A percentile compares a stretch with the other conserved stretches of the same genome.
Evolutionary conservation across 352 stramenopile genomes (phyloP).

Genomic region (Phytophthora megakarya): DNA sequence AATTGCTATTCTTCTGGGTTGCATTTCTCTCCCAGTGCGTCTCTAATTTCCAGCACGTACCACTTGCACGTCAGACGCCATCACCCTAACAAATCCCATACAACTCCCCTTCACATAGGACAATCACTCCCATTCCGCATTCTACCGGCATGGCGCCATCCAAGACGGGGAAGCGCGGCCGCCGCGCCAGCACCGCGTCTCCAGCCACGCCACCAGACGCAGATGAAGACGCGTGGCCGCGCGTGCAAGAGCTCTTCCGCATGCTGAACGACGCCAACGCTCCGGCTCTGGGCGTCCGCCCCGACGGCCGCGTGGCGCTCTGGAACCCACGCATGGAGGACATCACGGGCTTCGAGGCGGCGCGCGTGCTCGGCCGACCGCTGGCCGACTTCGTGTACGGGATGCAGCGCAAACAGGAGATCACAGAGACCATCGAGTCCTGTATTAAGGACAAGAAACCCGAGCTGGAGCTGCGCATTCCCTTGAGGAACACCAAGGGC

Average conservation of each 20-base stretch:
- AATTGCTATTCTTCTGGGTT: not conserved
- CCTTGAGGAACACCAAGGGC: slow-evolving; percentile 49
- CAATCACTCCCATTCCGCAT: slow-evolving; percentile 22
- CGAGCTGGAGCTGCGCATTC: slow-evolving; percentile 57
- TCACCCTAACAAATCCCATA: slow-evolving; percentile 9
- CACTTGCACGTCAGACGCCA: not conserved
- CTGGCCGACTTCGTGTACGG: slow-evolving; percentile 67
- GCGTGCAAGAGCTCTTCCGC: slow-evolving; percentile 28
- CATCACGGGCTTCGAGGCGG: slow-evolving; percentile 58
- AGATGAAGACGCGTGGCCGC: slow-evolving; percentile 1
- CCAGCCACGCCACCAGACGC: not conserved
- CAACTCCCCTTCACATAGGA: not conserved
- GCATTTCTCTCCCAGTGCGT: not conserved
- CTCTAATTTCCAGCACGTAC: slow-evolving; percentile 8
- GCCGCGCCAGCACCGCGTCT: slow-evolving; percentile 1
- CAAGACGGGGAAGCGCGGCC: slow-evolving; percentile 28
- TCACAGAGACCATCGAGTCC: slow-evolving; percentile 35
- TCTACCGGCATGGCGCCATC: slow-evolving; percentile 25
- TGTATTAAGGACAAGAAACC: slow-evolving; percentile 38
- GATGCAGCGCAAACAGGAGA: slow-evolving; percentile 33
- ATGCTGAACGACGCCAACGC: slow-evolving; percentile 74
- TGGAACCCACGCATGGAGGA: slow-evolving; percentile 68
- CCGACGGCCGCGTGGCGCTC: slow-evolving; percentile 56
- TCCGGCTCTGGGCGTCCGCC: slow-evolving; percentile 62
- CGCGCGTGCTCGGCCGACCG: slow-evolving; percentile 45